phyloP scores from a whole-genome alignment of 768 basidiomycete genomes.

The Leccinum subgranulosum region DNA sequence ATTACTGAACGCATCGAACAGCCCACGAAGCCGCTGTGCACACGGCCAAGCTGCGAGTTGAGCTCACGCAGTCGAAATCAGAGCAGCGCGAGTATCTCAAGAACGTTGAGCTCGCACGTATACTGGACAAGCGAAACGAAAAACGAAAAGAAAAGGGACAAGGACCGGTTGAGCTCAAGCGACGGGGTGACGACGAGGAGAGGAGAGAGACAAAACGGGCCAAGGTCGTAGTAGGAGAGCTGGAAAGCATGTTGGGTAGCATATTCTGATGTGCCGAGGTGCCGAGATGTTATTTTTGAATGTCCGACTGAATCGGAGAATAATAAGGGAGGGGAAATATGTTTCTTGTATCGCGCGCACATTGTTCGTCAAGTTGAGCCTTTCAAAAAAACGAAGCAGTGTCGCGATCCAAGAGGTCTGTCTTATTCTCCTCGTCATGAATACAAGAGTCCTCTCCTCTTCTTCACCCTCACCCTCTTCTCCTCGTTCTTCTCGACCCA shows the following conservation, averaged over 20 bases:
- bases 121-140: conserved; percentile 77
- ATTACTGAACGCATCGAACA: conserved; percentile 32
- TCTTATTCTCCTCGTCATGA: conserved; percentile 75
- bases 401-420: conserved; percentile 80
- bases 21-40: conserved; percentile 93
- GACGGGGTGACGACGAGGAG: conserved; percentile 7
- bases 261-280: conserved; percentile 42
- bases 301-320: conserved; percentile 26
- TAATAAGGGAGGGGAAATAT: conserved; percentile 13
- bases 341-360: conserved; percentile 62
- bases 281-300: conserved; percentile 9
- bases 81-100: conserved; percentile 93
- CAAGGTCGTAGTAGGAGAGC: conserved; percentile 12
- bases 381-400: conserved; percentile 37
- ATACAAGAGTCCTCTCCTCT: conserved; percentile 64
- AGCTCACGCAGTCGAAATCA: conserved; percentile 79
- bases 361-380: conserved; percentile 35
- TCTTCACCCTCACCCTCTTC: conserved; percentile 51
- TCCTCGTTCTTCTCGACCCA: conserved; percentile 46
- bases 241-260: conserved; percentile 47
- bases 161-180: conserved; percentile 36
- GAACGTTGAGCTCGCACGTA: conserved; percentile 90
- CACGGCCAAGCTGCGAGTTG: conserved; percentile 83
- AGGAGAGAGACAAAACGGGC: conserved; percentile 15
- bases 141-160: conserved; percentile 59